Conservation (phyloP, 1,284 basidiomycete genomes). For the Austroboletus novae-zelandiae region DNA sequence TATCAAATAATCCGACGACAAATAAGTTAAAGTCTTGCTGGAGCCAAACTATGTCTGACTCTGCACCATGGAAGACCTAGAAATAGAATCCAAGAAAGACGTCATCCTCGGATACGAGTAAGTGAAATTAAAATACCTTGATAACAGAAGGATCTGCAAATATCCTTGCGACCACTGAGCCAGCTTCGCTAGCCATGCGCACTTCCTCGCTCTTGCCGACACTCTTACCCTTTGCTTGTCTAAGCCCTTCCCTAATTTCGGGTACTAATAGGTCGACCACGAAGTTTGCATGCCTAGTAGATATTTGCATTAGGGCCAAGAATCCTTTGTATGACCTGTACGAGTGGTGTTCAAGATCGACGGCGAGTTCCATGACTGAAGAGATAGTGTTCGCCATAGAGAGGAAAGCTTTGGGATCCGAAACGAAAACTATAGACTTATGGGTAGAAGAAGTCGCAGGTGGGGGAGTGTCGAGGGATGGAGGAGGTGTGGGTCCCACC, state of each 20-base stretch:
- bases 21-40: constrained; percentile 95
- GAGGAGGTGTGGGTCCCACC: constrained; percentile 44
- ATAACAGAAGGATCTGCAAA: constrained; percentile 84
- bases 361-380: constrained; percentile 76
- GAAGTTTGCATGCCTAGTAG: constrained; percentile 83
- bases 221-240: constrained; percentile 32
- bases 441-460: neutral
- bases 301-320: constrained; percentile 92
- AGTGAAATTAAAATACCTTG: constrained; percentile 56
- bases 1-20: constrained; percentile 94
- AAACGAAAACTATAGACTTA: constrained; percentile 70
- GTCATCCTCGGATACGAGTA: neutral
- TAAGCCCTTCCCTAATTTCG: constrained; percentile 73
- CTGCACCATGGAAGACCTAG: constrained; percentile 91
- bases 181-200: constrained; percentile 41
- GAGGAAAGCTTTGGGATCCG: constrained; percentile 55
- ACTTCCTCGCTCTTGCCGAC: constrained; percentile 12
- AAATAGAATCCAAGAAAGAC: neutral
- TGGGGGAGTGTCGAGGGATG: constrained; percentile 43
- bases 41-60: constrained; percentile 93
- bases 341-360: constrained; percentile 94
- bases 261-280: constrained; percentile 77
- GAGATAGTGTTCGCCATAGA: constrained; percentile 68
- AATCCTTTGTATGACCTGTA: constrained; percentile 86
- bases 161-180: constrained; percentile 51